Evolutionary conservation across 257 asterid species (phyloP).

Genomic region (Paraleonurus japonicus): DNA sequence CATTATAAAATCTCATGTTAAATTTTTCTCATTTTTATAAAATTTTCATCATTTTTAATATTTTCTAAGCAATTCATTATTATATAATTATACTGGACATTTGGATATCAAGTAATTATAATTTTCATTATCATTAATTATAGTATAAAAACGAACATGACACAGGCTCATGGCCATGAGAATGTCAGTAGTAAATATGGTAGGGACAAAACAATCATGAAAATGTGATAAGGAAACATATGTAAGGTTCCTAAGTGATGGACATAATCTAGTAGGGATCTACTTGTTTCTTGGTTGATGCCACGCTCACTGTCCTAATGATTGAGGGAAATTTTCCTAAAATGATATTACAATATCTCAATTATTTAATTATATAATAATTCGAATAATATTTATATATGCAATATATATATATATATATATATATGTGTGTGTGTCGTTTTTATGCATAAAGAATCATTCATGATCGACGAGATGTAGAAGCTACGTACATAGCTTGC

Average conservation of each 20-base stretch:
- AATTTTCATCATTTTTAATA: too few species aligned
- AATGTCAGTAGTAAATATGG: conserved; percentile 30
- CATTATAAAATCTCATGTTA: too few species aligned
- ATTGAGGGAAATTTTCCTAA: conserved; percentile 21
- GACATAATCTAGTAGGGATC: conserved; percentile 35
- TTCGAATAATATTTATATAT: too few species aligned
- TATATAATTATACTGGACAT: too few species aligned
- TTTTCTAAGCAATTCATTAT: too few species aligned
- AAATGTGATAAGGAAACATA: conserved; percentile 24
- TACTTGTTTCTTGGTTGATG: conserved; percentile 8
- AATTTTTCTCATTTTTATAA: too few species aligned
- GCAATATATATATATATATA: too few species aligned
- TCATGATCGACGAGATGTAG: neutral
- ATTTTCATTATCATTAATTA: neutral
- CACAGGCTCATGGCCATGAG: neutral
- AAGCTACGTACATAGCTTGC: neutral
- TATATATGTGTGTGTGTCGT: too few species aligned
- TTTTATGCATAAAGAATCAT: too few species aligned
- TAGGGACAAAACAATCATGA: conserved; percentile 41
- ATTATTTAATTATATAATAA: neutral
- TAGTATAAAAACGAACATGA: neutral
- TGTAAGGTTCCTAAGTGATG: conserved; percentile 30
- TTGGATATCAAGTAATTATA: neutral
- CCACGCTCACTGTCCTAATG: conserved; percentile 16
- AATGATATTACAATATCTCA: neutral